These are phyloP conservation scores for Fusarium cyanostomum DNA, from an alignment of 2,329 filamentous ascomycete species.

Conservation along the genomic window DNA sequence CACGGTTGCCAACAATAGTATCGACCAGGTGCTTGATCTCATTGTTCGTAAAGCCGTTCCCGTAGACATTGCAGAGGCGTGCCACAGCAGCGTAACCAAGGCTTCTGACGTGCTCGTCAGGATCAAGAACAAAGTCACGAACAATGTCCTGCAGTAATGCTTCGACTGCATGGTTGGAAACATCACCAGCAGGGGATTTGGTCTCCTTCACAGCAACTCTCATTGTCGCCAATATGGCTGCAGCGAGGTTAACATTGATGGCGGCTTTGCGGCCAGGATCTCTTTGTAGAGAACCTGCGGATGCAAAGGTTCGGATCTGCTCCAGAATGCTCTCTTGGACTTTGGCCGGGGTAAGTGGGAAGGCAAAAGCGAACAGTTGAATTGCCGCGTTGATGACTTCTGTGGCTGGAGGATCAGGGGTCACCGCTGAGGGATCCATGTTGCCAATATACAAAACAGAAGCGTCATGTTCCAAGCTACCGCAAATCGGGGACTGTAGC, in stretches of 20 bases:
- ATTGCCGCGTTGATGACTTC: conserved; percentile 96
- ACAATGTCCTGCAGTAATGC: conserved; percentile 82
- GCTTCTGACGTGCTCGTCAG: conserved; percentile 85
- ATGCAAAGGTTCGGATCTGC: conserved; percentile 90
- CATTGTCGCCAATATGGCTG: conserved; percentile 80
- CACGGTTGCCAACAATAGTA: conserved; percentile 91
- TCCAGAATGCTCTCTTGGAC: conserved; percentile 97
- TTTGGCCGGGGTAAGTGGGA: conserved; percentile 87
- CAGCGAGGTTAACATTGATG: conserved; percentile 88
- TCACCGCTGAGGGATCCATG: conserved; percentile 54
- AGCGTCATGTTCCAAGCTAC: conserved; percentile 89
- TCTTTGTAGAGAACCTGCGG: conserved; percentile 79
- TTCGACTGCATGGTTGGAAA: conserved; percentile 80
- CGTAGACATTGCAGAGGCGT: conserved; percentile 83
- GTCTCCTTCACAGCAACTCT: conserved; percentile 88
- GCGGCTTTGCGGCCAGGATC: conserved; percentile 90
- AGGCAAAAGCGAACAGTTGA: conserved; percentile 88
- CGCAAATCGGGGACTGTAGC: conserved; percentile 76
- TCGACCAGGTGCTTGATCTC: conserved; percentile 94
- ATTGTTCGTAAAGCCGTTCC: conserved; percentile 86
- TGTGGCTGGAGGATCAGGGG: conserved; percentile 83
- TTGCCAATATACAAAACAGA: conserved; percentile 75
- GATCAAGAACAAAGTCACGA: conserved; percentile 78
- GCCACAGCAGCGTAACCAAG: conserved; percentile 88
- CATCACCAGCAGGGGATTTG: conserved; percentile 73